A percentile compares a stretch with the other conserved stretches of the same genome.
Evolutionary conservation across 768 basidiomycete genomes (phyloP).

Genomic region (Mycena filopes): DNA sequence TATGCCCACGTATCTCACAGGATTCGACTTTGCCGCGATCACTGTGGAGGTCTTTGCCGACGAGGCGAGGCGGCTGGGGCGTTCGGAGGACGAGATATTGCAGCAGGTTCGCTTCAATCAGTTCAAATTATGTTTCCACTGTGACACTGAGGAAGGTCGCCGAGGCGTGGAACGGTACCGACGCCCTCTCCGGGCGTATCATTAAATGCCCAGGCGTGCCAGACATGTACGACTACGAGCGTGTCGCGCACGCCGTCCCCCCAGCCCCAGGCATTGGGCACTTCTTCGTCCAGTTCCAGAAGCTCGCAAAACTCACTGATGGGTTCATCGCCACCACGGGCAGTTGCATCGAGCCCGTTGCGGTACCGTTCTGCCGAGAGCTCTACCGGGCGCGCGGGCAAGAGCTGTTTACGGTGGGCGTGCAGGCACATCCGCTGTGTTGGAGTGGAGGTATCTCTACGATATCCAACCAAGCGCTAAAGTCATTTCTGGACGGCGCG

Average conservation of each 20-base stretch:
- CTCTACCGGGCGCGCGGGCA: slow-evolving; percentile 5
- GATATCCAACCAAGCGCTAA: background rate
- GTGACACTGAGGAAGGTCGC: background rate
- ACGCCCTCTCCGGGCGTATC: slow-evolving; percentile 3
- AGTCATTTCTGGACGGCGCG: slow-evolving; percentile 11
- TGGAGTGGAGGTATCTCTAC: background rate
- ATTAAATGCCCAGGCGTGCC: slow-evolving; percentile 16
- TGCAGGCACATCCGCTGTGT: slow-evolving; percentile 5
- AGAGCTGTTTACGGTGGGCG: slow-evolving; percentile 15
- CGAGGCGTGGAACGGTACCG: slow-evolving; percentile 16
- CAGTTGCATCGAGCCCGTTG: slow-evolving; percentile 5
- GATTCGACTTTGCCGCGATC: slow-evolving; percentile 12
- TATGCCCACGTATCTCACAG: slow-evolving; percentile 7
- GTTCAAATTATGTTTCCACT: no score
- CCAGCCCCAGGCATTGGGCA: background rate
- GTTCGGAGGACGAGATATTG: slow-evolving; percentile 15
- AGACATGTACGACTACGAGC: slow-evolving; percentile 30
- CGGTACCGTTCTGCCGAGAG: slow-evolving; percentile 5
- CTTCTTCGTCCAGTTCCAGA: background rate
- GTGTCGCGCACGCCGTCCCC: background rate
- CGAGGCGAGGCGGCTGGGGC: slow-evolving; percentile 8
- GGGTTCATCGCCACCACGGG: slow-evolving; percentile 8
- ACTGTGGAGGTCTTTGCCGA: slow-evolving; percentile 14
- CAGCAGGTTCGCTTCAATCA: background rate
- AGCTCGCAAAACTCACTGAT: slow-evolving; percentile 10